Evolutionary conservation across 176 grass and related monocot genomes (phyloP), one percentile per base, ranked within the genome.

Genomic region (Elaeis guineensis): DNA sequence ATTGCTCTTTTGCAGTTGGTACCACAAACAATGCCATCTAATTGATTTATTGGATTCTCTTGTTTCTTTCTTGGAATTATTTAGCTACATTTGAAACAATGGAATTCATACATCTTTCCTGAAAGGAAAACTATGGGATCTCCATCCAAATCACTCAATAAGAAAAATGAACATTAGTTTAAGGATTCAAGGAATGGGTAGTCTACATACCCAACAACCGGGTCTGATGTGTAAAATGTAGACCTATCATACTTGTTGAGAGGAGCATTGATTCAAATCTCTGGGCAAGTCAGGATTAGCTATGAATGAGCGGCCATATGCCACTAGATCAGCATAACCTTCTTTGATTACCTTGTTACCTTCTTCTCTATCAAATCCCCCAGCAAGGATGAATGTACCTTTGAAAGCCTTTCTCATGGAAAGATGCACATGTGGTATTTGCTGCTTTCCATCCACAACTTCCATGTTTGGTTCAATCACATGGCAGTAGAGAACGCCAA

Each of bases 251-350:
- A 83, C 85, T 61, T 29, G 59, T 88, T 88, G 7, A 88, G 52
- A 17, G 72, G 62, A 51, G 60, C 69, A 39, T 58, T 55, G 8
- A 83, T 69, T 62, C 49, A 52, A 84, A 89, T 63, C 85, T 71
- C 32, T 54, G 3, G 80, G 73, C 54, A 89, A 72, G 52, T 89
- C 80, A 5, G 85, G 85, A 55, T 89, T 89, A 6, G 85, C 80
- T 51, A 89, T 39, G 77, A 89, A 84, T 9, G 70, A 67, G 30
- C 85, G 75, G 4, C 80, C 76, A 55, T 80, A 89, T 2, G 64
- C 85, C 5, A 89, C 72, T 11, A 89, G 54, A 65, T 83, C 83
- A 9, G 84, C 75, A 51, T 79, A 83, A 14, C 75, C 79, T 5
- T 61, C 76, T 3, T 12, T 58, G 51, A 84, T 64, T 4, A 54